These are phyloP conservation scores for Ormosia semicastrata DNA, from an alignment of 306 rosid genomes.

Conservation along the genomic window DNA sequence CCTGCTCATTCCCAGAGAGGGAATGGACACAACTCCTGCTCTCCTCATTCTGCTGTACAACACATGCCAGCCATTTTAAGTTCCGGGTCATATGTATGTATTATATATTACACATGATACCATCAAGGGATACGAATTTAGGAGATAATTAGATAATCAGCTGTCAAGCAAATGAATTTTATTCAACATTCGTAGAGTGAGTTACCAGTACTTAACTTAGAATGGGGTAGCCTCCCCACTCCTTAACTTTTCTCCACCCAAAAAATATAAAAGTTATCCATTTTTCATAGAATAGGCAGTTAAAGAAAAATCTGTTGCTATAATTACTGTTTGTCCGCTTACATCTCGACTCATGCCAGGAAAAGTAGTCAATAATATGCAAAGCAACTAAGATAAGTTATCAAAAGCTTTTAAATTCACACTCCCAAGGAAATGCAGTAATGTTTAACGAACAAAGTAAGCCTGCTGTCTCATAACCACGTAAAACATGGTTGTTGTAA, in stretches of 20 bases:
- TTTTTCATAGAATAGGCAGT: too few species aligned
- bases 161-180: background rate
- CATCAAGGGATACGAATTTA: background rate
- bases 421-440: background rate
- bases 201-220: background rate
- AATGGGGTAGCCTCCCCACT: background rate
- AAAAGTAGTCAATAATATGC: background rate
- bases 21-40: too few species aligned
- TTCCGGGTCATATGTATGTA: background rate
- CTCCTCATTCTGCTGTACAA: too few species aligned
- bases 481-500: background rate
- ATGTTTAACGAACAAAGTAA: background rate
- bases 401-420: background rate
- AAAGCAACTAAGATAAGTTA: background rate
- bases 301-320: background rate
- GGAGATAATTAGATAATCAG: background rate
- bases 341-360: background rate
- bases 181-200: background rate
- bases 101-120: background rate
- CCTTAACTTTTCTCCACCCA: background rate
- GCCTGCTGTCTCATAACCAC: background rate
- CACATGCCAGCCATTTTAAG: background rate
- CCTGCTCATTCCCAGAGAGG: too few species aligned
- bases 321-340: background rate
- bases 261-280: background rate